phyloP scores from a whole-genome alignment of 148 eudicot genomes.

The Amaranthus palmeri region DNA sequence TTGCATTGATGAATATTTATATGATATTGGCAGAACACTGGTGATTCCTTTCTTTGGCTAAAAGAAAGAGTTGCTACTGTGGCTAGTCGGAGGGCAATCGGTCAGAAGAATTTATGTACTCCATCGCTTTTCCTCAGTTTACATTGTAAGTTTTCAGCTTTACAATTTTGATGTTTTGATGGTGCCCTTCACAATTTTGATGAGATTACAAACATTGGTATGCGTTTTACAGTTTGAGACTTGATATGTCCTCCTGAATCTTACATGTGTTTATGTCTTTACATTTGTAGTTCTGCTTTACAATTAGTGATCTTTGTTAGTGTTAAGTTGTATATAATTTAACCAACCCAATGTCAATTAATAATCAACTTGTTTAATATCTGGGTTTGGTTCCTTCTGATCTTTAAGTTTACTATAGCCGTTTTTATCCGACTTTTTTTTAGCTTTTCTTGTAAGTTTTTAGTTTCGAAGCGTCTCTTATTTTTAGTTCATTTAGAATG shows the following conservation, averaged over 20 bases:
- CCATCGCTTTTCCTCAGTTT: background rate
- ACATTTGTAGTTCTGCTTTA: no score
- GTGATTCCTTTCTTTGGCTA: conserved; percentile 43
- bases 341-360: no score
- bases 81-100: conserved; percentile 71
- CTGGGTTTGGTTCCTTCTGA: no score
- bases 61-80: conserved; percentile 71
- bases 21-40: conserved; percentile 81
- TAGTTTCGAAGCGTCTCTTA: no score
- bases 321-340: no score
- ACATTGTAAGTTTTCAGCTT: conserved; percentile 12
- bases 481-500: no score
- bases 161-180: background rate
- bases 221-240: background rate
- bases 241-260: background rate
- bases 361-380: no score
- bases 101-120: conserved; percentile 63
- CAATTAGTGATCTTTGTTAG: no score
- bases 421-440: no score
- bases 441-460: no score
- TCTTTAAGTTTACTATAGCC: no score
- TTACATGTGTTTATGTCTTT: no score
- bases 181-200: background rate
- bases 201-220: background rate
- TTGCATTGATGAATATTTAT: conserved; percentile 71